Conservation (phyloP, 2,329 filamentous ascomycete species). For the Ophioceras dolichostomum region DNA sequence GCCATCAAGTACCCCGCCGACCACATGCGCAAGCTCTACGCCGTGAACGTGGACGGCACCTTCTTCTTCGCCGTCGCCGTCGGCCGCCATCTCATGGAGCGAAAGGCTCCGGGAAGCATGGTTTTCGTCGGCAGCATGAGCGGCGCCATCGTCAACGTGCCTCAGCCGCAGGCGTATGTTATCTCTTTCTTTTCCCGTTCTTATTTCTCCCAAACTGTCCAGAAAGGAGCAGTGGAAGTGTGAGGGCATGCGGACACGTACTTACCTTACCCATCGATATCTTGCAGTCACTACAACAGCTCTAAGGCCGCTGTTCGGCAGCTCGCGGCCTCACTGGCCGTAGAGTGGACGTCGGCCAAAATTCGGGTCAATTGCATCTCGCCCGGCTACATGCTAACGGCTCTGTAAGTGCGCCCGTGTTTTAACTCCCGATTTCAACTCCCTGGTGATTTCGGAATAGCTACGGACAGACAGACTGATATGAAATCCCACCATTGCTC, state of each 20-base stretch:
- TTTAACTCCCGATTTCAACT: no score
- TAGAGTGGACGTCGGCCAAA: conserved; percentile 81
- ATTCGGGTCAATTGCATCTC: conserved; percentile 94
- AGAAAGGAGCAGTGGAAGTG: background rate
- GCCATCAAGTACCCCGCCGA: conserved; percentile 85
- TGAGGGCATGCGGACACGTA: background rate
- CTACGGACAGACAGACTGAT: no score
- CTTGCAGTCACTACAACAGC: conserved; percentile 65
- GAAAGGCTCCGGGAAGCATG: conserved; percentile 69
- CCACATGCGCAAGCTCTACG: conserved; percentile 86
- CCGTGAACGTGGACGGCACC: conserved; percentile 85
- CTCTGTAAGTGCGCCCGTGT: conserved; percentile 56
- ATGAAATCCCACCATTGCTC: background rate
- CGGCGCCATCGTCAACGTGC: conserved; percentile 85
- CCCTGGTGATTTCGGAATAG: no score
- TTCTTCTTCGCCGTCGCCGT: conserved; percentile 79
- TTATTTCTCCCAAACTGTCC: no score
- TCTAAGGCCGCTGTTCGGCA: conserved; percentile 89
- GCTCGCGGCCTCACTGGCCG: conserved; percentile 73
- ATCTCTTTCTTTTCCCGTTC: background rate
- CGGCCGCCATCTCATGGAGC: conserved; percentile 78
- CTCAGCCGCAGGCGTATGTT: conserved; percentile 70
- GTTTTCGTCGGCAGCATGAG: conserved; percentile 96
- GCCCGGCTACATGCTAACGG: conserved; percentile 93
- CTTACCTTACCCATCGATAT: conserved; percentile 2